Evolutionary conservation across 345 rosid species (phyloP).

Genomic region (Hirschfeldia incana): DNA sequence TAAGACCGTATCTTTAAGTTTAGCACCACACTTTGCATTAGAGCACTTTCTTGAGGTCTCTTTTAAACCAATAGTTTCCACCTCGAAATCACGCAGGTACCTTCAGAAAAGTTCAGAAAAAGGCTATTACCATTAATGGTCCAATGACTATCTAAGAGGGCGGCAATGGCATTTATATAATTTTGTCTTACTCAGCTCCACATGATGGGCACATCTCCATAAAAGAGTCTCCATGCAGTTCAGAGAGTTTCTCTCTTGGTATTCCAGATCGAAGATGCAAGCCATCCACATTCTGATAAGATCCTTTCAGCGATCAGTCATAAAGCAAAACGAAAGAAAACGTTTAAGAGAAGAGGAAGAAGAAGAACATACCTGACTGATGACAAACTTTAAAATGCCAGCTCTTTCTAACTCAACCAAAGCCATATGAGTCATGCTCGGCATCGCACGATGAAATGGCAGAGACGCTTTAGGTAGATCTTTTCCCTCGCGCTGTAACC

Average conservation of each 20-base stretch:
- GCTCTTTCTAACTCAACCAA: conserved; percentile 88
- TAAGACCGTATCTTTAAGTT: conserved; percentile 91
- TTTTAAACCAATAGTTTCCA: conserved; percentile 92
- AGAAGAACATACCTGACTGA: conserved; percentile 68
- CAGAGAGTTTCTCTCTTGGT: conserved; percentile 95
- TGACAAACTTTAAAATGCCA: conserved; percentile 80
- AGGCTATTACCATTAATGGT: background rate
- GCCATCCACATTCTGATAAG: conserved; percentile 82
- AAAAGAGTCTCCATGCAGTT: conserved; percentile 92
- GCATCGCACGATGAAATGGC: conserved; percentile 97
- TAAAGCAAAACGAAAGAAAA: background rate
- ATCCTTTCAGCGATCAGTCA: conserved; percentile 6
- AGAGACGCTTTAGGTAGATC: conserved; percentile 87
- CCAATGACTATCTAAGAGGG: background rate
- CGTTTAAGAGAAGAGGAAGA: background rate
- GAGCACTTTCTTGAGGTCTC: conserved; percentile 87
- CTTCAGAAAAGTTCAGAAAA: conserved; percentile 43
- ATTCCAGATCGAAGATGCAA: conserved; percentile 99
- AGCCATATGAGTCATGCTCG: conserved; percentile 96
- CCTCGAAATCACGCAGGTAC: conserved; percentile 93
- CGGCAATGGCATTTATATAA: conserved; percentile 1
- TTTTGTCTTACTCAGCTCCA: conserved; percentile 68
- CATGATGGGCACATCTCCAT: conserved; percentile 90
- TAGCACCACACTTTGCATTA: conserved; percentile 64
- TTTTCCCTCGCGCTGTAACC: conserved; percentile 82